Conservation (phyloP, 1,139 yeast genomes). For the Chernovozyma sophiae-reginae region DNA sequence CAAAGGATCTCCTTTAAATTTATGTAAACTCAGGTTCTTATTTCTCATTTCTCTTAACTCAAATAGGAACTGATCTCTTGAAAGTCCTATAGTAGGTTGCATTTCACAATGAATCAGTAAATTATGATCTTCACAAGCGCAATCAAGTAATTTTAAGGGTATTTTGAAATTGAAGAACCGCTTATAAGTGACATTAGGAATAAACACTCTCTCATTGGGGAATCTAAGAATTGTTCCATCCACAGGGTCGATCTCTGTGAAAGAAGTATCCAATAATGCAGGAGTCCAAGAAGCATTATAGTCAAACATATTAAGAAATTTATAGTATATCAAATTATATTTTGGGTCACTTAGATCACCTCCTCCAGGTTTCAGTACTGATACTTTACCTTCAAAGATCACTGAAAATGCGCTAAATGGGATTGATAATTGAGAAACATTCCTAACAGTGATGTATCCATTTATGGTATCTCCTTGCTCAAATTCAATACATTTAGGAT, state of each 20-base stretch:
- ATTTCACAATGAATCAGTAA: slow-evolving; percentile 32
- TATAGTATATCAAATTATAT: slow-evolving; percentile 15
- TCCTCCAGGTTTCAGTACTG: slow-evolving; percentile 14
- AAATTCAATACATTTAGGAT: slow-evolving; percentile 30
- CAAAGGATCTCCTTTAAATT: background rate
- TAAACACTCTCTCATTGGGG: slow-evolving; percentile 23
- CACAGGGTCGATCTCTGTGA: slow-evolving; percentile 21
- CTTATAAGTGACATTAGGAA: slow-evolving; percentile 34
- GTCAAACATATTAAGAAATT: slow-evolving; percentile 27
- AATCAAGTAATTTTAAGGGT: slow-evolving; percentile 36
- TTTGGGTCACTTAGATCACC: slow-evolving; percentile 9
- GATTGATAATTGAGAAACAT: slow-evolving; percentile 34
- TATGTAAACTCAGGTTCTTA: background rate
- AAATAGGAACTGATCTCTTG: slow-evolving; percentile 17
- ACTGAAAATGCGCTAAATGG: slow-evolving; percentile 58
- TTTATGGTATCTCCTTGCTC: slow-evolving; percentile 54
- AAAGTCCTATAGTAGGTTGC: slow-evolving; percentile 37
- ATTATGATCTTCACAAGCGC: slow-evolving; percentile 32
- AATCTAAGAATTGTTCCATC: slow-evolving; percentile 29
- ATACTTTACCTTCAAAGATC: slow-evolving; percentile 48
- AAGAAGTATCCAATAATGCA: slow-evolving; percentile 7
- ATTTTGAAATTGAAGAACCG: slow-evolving; percentile 37
- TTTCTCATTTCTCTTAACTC: slow-evolving; percentile 12
- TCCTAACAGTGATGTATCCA: slow-evolving; percentile 49
- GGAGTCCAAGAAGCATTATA: slow-evolving; percentile 23